Evolutionary conservation across 2,329 filamentous ascomycete genomes (phyloP), one percentile per base, ranked within the genome.

Genomic region (Fusarium sp.): DNA sequence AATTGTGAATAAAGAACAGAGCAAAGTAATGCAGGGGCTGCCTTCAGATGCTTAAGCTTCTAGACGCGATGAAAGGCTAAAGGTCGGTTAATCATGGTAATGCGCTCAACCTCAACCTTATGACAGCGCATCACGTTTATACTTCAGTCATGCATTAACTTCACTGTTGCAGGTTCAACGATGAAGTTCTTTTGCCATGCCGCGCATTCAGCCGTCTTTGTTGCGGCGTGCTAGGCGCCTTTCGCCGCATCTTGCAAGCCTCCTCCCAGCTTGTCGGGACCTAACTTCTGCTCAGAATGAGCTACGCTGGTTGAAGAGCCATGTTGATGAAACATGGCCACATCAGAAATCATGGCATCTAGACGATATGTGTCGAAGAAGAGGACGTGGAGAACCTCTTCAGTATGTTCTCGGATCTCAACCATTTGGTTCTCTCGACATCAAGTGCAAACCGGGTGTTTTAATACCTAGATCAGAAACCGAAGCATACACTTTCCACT

Each of bases 391-490:
- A 2, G 87, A 90, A 60, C 96, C 96, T 3, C 80, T 99, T 33
- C 96, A 98, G 78, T 98, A 98, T 77, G 85, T 98, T 23, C 82
- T 99, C 2, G 94, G 94, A 6, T 90, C 90, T 8, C 94, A 98
- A 77, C 96, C 92, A 3, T 98, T 99, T 80, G 95, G 94, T 1
- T 82, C 88, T 7, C 80, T 98, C 18, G 91, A 97, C 41, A 91
- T 99, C 44, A 81, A 85, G 56, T 98, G 94, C 76, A 84, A 83
- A 28, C 87, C 84, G 13, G 93, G 93, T 4, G 94, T 98, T 8
- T 82, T 99, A 58, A 97, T 98, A 69, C 96, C 96, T 35, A 87
- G 95, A 83, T 84, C 87, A 24, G 92, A 94, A 78, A 93, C 92
- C 6, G 92, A 93, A 79, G 85, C 89, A 4, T 92, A 91, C 76